Evolutionary conservation across 225 moss, liverwort and hornwort genomes (phyloP), one percentile per base, ranked within the genome.

Genomic region (Anthoceros angustus): DNA sequence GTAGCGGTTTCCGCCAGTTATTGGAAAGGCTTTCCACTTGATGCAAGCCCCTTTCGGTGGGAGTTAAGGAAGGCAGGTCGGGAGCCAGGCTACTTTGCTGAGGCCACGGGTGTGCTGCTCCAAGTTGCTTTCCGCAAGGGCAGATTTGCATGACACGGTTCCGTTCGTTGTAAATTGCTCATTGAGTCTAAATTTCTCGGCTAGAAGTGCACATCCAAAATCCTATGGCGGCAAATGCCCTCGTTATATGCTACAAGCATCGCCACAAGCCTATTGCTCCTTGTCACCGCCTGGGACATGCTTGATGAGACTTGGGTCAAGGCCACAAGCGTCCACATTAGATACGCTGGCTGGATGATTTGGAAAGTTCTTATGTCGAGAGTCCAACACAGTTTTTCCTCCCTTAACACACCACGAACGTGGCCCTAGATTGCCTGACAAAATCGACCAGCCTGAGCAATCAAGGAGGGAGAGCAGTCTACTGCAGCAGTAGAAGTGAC

Each of bases 391-490:
- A 14, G 79, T 72, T 73, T 84, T 75, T 42, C 90, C 94, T 63
- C 90, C 87, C 64, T 90, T 88, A 6, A 80, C n/a, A 75, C 63
- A 95, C 77, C 71, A 95, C 83, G 72, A 95, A 88, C 3, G 94
- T 95, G 8, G 80, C 94, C 79, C 90, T 84, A 43, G 90, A 67
- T 81, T 93, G 93, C 74, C 90, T 94, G 77, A 48, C 69, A 42
- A 41, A 9, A 21, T 18, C 25, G 12, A 62, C 12, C 39, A 16
- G 45, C 18, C 12, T 61, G 5, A 25, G 38, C 41, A 42, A 42
- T 18, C 26, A 61, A 60, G 9, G 9, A 61, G 6, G 16, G 2
- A n/a, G 9, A 14, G 0, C 63, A 0, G 14, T 50, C 64, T 3
- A 38, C 12, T 6, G 20, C 8, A 61, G n/a, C 0, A 23, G 12